Conservation (phyloP, 2,329 filamentous ascomycete species). For the Epichloe sibirici region DNA sequence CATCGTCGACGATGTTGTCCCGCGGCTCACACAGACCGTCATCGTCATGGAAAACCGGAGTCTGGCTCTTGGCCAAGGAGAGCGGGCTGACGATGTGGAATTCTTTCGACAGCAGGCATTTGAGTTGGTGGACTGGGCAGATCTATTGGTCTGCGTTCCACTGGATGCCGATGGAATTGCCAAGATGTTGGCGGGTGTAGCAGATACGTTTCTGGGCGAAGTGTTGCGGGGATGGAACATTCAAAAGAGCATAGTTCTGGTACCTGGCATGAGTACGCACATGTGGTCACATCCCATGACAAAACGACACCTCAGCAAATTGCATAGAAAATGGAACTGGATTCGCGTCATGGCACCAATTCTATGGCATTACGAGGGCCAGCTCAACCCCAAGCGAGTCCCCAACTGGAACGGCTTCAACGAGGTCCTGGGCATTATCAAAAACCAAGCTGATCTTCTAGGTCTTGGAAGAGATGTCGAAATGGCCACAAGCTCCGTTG, state of each 20-base stretch:
- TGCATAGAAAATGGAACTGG: conserved; percentile 78
- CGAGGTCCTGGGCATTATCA: conserved; percentile 60
- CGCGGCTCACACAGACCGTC: conserved; percentile 50
- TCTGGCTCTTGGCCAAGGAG: conserved; percentile 18
- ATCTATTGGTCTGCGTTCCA: conserved; percentile 72
- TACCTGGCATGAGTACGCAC: conserved; percentile 77
- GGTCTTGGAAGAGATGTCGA: conserved; percentile 62
- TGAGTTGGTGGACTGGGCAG: conserved; percentile 75
- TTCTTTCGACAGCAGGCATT: conserved; percentile 39
- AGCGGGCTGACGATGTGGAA: conserved; percentile 36
- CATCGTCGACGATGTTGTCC: conserved; percentile 53
- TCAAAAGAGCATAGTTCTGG: conserved; percentile 70
- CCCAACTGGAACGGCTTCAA: conserved; percentile 54
- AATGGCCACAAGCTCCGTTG: conserved; percentile 29
- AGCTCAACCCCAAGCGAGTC: conserved; percentile 36
- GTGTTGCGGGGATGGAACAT: conserved; percentile 78
- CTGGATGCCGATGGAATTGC: conserved; percentile 75
- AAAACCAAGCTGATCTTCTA: conserved; percentile 65
- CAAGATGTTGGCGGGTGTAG: conserved; percentile 76
- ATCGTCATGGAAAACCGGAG: conserved; percentile 45
- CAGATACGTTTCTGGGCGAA: conserved; percentile 69
- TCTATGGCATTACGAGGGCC: conserved; percentile 63
- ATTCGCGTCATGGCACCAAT: conserved; percentile 70
- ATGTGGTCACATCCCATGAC: conserved; percentile 90
- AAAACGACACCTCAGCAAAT: conserved; percentile 74